phyloP scores from a whole-genome alignment of 768 basidiomycete species.

The Botryobasidium botryosum region DNA sequence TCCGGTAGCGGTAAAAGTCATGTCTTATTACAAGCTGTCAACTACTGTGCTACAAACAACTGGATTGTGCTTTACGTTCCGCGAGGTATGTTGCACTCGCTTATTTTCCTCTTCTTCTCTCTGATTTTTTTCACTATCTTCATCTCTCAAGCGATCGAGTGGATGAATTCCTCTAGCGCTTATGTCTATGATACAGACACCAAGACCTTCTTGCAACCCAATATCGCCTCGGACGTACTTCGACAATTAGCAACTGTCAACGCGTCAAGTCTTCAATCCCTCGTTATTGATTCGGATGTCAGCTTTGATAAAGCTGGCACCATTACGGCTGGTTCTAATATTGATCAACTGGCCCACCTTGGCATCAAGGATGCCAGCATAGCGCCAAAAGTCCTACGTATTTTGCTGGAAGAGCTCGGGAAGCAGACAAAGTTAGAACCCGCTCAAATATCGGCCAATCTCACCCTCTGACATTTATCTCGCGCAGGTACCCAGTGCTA shows the following conservation, averaged over 20 bases:
- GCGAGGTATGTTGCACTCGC: conserved; percentile 31
- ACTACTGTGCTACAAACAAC: conserved; percentile 41
- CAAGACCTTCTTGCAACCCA: conserved; percentile 59
- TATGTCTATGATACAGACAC: conserved; percentile 62
- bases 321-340: conserved; percentile 25
- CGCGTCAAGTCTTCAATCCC: conserved; percentile 21
- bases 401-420: conserved; percentile 43
- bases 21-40: conserved; percentile 56
- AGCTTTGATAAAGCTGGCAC: conserved; percentile 25
- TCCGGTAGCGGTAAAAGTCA: conserved; percentile 71
- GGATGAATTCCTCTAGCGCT: conserved; percentile 59
- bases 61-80: conserved; percentile 84
- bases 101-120: neutral
- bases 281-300: conserved; percentile 28
- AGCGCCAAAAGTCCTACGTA: conserved; percentile 39
- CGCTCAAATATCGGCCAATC: neutral
- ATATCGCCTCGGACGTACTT: conserved; percentile 44
- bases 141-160: conserved; percentile 29
- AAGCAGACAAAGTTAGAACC: conserved; percentile 43
- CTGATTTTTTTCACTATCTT: conserved; percentile 7
- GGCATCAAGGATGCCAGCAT: conserved; percentile 35
- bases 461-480: neutral
- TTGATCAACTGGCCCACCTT: conserved; percentile 39
- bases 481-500: conserved; percentile 50
- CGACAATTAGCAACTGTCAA: conserved; percentile 48